phyloP scores from a whole-genome alignment of 2,329 filamentous ascomycete species.

The Emergomyces pasteurianus region DNA sequence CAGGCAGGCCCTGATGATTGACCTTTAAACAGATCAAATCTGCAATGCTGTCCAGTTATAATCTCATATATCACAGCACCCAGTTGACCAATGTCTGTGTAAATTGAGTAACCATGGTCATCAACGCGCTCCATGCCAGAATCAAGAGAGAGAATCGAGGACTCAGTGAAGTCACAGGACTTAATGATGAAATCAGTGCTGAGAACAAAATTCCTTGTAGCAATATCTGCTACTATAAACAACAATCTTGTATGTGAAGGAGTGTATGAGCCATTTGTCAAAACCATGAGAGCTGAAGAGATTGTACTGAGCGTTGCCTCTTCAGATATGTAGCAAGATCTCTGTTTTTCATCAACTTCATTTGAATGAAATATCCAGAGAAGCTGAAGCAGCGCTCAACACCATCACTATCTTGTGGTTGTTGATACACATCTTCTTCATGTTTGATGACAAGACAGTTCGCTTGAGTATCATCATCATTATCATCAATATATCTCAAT shows the following conservation, averaged over 20 bases:
- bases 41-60: neutral
- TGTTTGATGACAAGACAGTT: neutral
- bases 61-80: too few relatives aligned
- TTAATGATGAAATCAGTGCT: constrained; percentile 12
- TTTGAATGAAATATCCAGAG: neutral
- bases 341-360: constrained; percentile 16
- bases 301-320: constrained; percentile 7
- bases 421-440: too few relatives aligned
- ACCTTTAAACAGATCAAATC: constrained; percentile 5
- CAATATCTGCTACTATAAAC: constrained; percentile 19
- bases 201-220: constrained; percentile 18
- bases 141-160: constrained; percentile 3
- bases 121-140: constrained; percentile 4
- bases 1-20: neutral
- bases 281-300: constrained; percentile 14
- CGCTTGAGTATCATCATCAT: neutral
- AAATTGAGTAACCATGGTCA: constrained; percentile 8
- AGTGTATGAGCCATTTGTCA: too few relatives aligned
- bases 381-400: constrained; percentile 2
- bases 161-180: constrained; percentile 15
- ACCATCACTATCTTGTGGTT: neutral
- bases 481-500: neutral
- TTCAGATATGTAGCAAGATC: constrained; percentile 14
- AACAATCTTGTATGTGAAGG: constrained; percentile 14
- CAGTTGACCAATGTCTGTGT: too few relatives aligned